Percentiles rank a stretch among this genome's conserved stretches.
These are phyloP conservation scores for Paspalum notatum DNA, from an alignment of 176 grass and related monocot species.

Conservation along the genomic window DNA sequence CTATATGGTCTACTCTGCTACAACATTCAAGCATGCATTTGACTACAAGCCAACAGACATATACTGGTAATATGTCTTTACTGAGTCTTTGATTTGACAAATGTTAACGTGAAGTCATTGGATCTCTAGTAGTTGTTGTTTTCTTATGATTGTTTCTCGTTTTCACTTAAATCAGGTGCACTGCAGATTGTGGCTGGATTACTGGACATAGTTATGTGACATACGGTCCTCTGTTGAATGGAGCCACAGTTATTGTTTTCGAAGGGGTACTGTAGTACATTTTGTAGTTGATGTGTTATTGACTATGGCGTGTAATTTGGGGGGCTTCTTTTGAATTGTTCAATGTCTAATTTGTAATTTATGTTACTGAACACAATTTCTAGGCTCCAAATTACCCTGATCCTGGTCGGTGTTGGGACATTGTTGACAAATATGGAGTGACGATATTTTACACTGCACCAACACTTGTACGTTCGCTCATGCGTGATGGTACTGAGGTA, in stretches of 20 bases:
- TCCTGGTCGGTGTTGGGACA: conserved; percentile 86
- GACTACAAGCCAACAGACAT: conserved; percentile 90
- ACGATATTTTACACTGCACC: conserved; percentile 99
- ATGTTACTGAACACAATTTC: conserved; percentile 43
- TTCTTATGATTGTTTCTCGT: conserved; percentile 43
- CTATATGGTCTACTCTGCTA: conserved; percentile 95
- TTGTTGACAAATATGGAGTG: conserved; percentile 95
- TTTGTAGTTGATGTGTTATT: conserved; percentile 19
- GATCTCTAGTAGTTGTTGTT: background rate
- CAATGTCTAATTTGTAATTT: background rate
- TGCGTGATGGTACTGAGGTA: conserved; percentile 89
- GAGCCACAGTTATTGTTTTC: conserved; percentile 84
- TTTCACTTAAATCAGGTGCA: conserved; percentile 76
- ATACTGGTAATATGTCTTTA: conserved; percentile 75
- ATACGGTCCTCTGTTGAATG: conserved; percentile 96
- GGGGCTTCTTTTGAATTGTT: background rate
- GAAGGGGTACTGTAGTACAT: conserved; percentile 78
- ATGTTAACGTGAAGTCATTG: conserved; percentile 11
- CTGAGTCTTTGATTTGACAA: conserved; percentile 26
- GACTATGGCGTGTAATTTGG: background rate
- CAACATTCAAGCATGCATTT: conserved; percentile 97
- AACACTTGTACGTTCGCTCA: conserved; percentile 91
- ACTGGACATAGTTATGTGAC: conserved; percentile 98
- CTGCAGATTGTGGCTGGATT: conserved; percentile 99
- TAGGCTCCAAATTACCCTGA: conserved; percentile 98